Conservation (phyloP, 495 filamentous ascomycete species). For the Talaromyces thailandensis region DNA sequence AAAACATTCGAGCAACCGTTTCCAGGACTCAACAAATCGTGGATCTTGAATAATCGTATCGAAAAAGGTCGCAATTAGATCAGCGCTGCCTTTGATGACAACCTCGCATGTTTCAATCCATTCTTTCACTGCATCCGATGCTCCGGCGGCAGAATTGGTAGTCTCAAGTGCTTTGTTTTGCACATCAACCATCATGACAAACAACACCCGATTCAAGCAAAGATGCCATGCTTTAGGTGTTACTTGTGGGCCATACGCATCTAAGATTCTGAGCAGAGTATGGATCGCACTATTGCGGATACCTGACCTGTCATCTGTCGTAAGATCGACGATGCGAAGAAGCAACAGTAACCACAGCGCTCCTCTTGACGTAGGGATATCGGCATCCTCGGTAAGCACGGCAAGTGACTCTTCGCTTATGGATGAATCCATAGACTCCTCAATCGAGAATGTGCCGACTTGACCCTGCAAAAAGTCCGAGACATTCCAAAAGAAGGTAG, state of each 20-base stretch:
- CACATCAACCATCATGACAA: constrained; percentile 56
- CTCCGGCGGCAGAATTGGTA: constrained; percentile 11
- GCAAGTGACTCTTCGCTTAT: constrained; percentile 33
- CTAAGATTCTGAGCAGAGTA: constrained; percentile 83
- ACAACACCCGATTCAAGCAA: constrained; percentile 71
- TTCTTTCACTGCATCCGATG: constrained; percentile 29
- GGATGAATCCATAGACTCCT: constrained; percentile 27
- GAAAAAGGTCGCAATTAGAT: constrained; percentile 59
- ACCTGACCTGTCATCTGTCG: constrained; percentile 71
- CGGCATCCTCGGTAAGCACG: constrained; percentile 21
- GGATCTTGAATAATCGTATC: constrained; percentile 46
- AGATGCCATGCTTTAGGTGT: constrained; percentile 72
- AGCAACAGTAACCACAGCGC: constrained; percentile 81
- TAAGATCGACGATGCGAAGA: constrained; percentile 65
- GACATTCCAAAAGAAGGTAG: constrained; percentile 91
- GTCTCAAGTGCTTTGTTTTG: constrained; percentile 11
- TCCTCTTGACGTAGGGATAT: constrained; percentile 32
- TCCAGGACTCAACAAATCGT: constrained; percentile 56
- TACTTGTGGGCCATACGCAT: constrained; percentile 78
- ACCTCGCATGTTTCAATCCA: constrained; percentile 76
- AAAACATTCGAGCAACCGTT: constrained; percentile 58
- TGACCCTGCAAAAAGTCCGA: constrained; percentile 69
- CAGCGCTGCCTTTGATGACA: constrained; percentile 60
- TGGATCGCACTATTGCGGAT: constrained; percentile 87
- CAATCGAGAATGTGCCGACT: constrained; percentile 36